Evolutionary conservation across 768 basidiomycete species (phyloP), one percentile per base, ranked within the genome.

Genomic region (Boletus vermiculosoides): DNA sequence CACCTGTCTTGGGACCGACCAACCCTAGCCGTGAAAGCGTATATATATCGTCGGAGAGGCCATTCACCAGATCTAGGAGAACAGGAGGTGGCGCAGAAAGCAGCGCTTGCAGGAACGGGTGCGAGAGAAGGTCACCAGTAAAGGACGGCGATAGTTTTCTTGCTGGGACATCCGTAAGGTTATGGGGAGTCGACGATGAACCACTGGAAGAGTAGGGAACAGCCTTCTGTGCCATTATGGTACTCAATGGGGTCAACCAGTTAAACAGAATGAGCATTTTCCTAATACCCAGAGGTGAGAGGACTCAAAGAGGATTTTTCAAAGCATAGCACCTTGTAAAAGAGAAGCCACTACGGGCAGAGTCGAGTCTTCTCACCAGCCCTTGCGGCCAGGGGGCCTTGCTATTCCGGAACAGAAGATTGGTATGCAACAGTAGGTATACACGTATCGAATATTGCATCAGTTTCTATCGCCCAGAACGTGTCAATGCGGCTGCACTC

Each of bases 61-160:
- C 84, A 61, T 88, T 85, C 51, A 88, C 80, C 31, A 94, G 77
- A 65, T 92, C 91, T 6, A 94, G 78, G 12, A 94, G 76, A 37
- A 92, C 84, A 4, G 92, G 92, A 11, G 92, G 92, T 16, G 90
- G 86, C 28, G 91, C 86, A 60, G 92, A 83, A 22, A 94, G 77
- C 51, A 92, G 71, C 5, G 89, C 82, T 61, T 88, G 86, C 54
- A 94, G 73, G 65, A 93, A 83, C 0, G 88, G 85, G 62, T 82
- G 80, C 54, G 76, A 66, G n/a, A 73, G 44, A 25, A 71, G 62
- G 25, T 63, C 59, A n/a, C 63, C 57, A 5, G 60, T 63, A 25
- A 58, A 55, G 2, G 63, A 55, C 3, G 51, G 33, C 1, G 48
- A 31, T 6, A 54, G 34, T 20, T 61, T 61, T 34, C 18, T 56